Percentiles rank a stretch among this genome's conserved stretches.
Evolutionary conservation across 2,329 filamentous ascomycete genomes (phyloP).

Genomic region (Aspergillus melleus): DNA sequence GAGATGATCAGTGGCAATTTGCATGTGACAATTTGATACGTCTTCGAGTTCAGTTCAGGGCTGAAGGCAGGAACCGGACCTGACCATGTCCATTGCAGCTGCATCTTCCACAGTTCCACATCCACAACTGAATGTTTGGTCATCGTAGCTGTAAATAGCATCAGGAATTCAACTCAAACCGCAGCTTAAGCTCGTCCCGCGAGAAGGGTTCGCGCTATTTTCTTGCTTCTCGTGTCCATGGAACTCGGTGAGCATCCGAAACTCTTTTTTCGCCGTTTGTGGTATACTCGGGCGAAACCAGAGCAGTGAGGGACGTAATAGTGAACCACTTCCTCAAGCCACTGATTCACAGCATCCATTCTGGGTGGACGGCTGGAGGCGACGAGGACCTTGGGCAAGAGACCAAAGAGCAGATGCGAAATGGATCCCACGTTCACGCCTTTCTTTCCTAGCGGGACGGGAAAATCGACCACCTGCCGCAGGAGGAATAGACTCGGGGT

Average conservation of each 20-base stretch:
- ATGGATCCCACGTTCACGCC: slow-evolving; percentile 12
- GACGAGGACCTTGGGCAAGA: slow-evolving; percentile 12
- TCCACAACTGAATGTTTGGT: neutral
- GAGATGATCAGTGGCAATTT: neutral
- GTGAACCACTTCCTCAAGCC: neutral
- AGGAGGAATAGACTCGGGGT: slow-evolving; percentile 14
- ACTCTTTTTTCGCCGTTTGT: neutral
- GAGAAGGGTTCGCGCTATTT: slow-evolving; percentile 8
- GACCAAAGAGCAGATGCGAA: slow-evolving; percentile 3
- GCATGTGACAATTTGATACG: neutral
- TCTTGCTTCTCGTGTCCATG: neutral
- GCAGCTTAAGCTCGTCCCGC: slow-evolving; percentile 1
- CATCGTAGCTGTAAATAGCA: neutral
- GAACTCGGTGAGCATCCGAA: slow-evolving; percentile 1
- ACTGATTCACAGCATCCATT: neutral
- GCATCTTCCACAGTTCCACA: too few relatives aligned
- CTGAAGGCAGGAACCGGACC: neutral
- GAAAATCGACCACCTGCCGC: slow-evolving; percentile 11
- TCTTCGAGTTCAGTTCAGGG: neutral
- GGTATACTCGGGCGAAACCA: neutral
- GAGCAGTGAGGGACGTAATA: neutral
- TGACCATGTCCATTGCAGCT: neutral
- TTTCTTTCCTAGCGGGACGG: slow-evolving; percentile 12
- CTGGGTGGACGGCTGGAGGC: neutral
- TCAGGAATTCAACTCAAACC: neutral